Evolutionary conservation across 768 basidiomycete species (phyloP).

Genomic region (Suillus tomentosus): DNA sequence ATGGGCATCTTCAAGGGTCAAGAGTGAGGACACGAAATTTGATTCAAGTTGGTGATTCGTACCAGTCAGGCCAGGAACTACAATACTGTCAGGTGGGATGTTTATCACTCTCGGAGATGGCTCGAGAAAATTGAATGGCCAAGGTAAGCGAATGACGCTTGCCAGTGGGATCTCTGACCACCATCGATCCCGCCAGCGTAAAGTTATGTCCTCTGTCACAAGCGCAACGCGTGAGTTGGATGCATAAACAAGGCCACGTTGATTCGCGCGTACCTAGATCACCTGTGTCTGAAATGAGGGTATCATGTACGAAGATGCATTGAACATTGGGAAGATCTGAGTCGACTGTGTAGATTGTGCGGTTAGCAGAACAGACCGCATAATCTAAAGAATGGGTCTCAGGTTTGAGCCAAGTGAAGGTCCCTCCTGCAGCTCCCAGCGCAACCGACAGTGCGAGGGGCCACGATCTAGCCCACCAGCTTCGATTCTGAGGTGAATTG

Average conservation of each 20-base stretch:
- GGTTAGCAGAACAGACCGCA: constrained; percentile 54
- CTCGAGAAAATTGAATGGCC: constrained; percentile 25
- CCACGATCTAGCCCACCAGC: constrained; percentile 1
- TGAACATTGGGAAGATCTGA: constrained; percentile 49
- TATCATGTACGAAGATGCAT: constrained; percentile 58
- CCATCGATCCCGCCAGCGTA: constrained; percentile 25
- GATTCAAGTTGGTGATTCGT: constrained; percentile 7
- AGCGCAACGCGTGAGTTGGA: constrained; percentile 15
- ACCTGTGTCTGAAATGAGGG: constrained; percentile 51
- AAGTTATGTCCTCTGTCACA: constrained; percentile 26
- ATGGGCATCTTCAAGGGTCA: constrained; percentile 61
- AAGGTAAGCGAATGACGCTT: constrained; percentile 23
- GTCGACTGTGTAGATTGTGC: constrained; percentile 74
- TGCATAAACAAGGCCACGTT: background rate
- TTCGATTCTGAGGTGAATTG: background rate
- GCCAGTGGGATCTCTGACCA: background rate
- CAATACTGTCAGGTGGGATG: constrained; percentile 41
- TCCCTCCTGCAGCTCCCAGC: background rate
- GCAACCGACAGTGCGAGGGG: background rate
- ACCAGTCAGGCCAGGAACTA: constrained; percentile 80
- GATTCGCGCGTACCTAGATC: constrained; percentile 41
- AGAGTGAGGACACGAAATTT: background rate
- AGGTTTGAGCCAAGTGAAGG: background rate
- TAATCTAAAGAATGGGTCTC: constrained; percentile 37
- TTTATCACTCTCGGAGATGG: constrained; percentile 24